A percentile compares a stretch with the other conserved stretches of the same genome.
Evolutionary conservation across 2,329 filamentous ascomycete species (phyloP).

Genomic region (Verticillium albo-atrum): DNA sequence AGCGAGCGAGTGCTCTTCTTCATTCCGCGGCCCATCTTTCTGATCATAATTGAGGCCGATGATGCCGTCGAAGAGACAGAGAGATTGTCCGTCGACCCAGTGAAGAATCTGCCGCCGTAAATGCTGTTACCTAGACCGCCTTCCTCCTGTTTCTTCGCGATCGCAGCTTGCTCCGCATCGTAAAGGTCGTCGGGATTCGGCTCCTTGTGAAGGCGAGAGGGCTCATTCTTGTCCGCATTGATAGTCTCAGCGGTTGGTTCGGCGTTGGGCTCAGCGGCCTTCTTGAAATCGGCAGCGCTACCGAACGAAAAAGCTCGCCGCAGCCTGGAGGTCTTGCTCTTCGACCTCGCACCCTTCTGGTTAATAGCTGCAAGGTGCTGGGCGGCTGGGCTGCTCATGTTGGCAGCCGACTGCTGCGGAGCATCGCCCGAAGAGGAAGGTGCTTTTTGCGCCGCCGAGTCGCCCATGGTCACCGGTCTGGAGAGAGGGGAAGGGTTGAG

Average conservation of each 20-base stretch:
- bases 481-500: slow-evolving; percentile 70
- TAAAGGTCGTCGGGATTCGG: slow-evolving; percentile 59
- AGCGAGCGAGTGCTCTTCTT: slow-evolving; percentile 89
- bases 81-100: slow-evolving; percentile 89
- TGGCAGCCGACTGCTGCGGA: slow-evolving; percentile 26
- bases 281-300: slow-evolving; percentile 84
- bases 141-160: slow-evolving; percentile 89
- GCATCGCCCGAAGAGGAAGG: slow-evolving; percentile 25
- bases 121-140: slow-evolving; percentile 89
- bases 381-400: slow-evolving; percentile 63
- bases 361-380: slow-evolving; percentile 84
- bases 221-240: slow-evolving; percentile 25
- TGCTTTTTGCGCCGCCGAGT: slow-evolving; percentile 39
- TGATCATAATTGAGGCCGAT: slow-evolving; percentile 87
- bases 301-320: slow-evolving; percentile 95
- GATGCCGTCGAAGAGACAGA: slow-evolving; percentile 88
- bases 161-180: slow-evolving; percentile 85
- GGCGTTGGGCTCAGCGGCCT: slow-evolving; percentile 50
- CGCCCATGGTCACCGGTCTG: slow-evolving; percentile 62
- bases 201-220: slow-evolving; percentile 61
- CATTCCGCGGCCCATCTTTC: slow-evolving; percentile 99
- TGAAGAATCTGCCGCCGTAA: slow-evolving; percentile 83
- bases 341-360: slow-evolving; percentile 71
- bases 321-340: slow-evolving; percentile 81
- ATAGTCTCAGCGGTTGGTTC: slow-evolving; percentile 13